phyloP scores from a whole-genome alignment of 805 yeast genomes.

The Metschnikowia peoriensis region DNA sequence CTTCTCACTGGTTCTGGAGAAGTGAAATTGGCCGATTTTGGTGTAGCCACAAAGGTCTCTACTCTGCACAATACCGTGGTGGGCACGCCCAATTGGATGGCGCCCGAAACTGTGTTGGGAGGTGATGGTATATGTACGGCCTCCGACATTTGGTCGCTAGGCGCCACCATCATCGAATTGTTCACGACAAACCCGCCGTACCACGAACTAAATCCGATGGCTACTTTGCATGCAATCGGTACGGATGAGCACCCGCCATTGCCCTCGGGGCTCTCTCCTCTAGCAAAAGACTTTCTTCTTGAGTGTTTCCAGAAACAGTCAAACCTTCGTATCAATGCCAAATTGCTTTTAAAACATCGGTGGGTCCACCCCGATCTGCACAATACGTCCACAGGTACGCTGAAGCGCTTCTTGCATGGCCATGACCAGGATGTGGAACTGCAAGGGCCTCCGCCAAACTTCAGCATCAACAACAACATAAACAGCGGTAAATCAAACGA shows the following conservation, averaged over 20 bases:
- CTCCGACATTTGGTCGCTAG: slow-evolving; percentile 91
- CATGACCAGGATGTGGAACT: not conserved
- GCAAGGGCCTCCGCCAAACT: not conserved
- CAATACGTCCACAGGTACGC: not conserved
- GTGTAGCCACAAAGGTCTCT: slow-evolving; percentile 73
- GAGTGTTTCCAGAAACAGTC: slow-evolving; percentile 76
- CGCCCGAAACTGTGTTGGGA: slow-evolving; percentile 87
- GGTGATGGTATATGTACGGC: slow-evolving; percentile 81
- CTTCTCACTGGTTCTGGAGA: slow-evolving; percentile 18
- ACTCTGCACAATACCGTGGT: slow-evolving; percentile 41
- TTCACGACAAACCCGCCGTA: slow-evolving; percentile 88
- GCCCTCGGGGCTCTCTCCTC: slow-evolving; percentile 49
- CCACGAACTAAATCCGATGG: slow-evolving; percentile 69
- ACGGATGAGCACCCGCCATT: slow-evolving; percentile 69
- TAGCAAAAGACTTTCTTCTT: slow-evolving; percentile 54
- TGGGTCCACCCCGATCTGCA: slow-evolving; percentile 46
- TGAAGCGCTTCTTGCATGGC: not conserved
- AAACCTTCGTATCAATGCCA: slow-evolving; percentile 53
- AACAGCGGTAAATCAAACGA: not conserved
- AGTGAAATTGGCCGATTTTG: slow-evolving; percentile 48
- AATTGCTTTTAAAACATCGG: slow-evolving; percentile 51
- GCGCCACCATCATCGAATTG: slow-evolving; percentile 90
- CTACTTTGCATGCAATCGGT: slow-evolving; percentile 81
- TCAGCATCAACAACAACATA: not conserved
- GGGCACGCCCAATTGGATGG: slow-evolving; percentile 99